Evolutionary conservation across 2,329 filamentous ascomycete genomes (phyloP).

Genomic region (Rhinocladiella mackenziei): DNA sequence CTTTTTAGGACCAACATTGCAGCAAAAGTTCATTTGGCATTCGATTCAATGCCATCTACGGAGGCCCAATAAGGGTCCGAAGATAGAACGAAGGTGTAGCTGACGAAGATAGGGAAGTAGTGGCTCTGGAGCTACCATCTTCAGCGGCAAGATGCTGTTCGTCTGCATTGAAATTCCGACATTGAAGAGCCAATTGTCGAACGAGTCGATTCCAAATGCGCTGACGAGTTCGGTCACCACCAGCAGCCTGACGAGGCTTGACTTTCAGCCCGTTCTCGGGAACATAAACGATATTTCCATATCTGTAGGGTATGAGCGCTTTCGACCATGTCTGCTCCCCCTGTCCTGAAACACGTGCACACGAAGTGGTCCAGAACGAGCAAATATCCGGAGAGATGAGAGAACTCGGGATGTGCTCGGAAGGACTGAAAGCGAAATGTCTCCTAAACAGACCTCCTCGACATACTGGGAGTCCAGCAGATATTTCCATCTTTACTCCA

Average conservation of each 20-base stretch:
- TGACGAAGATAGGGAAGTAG: constrained; percentile 3
- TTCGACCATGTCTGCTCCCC: constrained; percentile 26
- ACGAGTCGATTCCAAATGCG: too few relatives aligned
- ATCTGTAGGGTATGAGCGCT: constrained; percentile 16
- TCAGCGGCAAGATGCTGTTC: neutral
- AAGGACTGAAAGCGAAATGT: constrained; percentile 18
- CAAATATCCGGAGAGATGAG: constrained; percentile 23
- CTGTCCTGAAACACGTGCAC: constrained; percentile 24
- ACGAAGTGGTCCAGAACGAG: constrained; percentile 22
- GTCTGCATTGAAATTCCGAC: neutral
- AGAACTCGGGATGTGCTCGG: constrained; percentile 17
- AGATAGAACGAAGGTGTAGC: constrained; percentile 12
- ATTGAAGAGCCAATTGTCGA: neutral
- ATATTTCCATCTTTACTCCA: constrained; percentile 1
- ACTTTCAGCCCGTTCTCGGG: too few relatives aligned
- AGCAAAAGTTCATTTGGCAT: constrained; percentile 21
- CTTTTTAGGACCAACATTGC: constrained; percentile 15
- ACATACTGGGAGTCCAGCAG: constrained; percentile 18
- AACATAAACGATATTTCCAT: too few relatives aligned
- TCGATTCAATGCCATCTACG: constrained; percentile 20
- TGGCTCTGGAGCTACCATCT: constrained; percentile 2
- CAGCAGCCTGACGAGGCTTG: too few relatives aligned
- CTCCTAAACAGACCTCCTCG: constrained; percentile 24
- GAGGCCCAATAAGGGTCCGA: constrained; percentile 12
- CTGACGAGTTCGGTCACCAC: too few relatives aligned